Conservation (phyloP, 2,329 filamentous ascomycete species). For the Alternaria longipes region DNA sequence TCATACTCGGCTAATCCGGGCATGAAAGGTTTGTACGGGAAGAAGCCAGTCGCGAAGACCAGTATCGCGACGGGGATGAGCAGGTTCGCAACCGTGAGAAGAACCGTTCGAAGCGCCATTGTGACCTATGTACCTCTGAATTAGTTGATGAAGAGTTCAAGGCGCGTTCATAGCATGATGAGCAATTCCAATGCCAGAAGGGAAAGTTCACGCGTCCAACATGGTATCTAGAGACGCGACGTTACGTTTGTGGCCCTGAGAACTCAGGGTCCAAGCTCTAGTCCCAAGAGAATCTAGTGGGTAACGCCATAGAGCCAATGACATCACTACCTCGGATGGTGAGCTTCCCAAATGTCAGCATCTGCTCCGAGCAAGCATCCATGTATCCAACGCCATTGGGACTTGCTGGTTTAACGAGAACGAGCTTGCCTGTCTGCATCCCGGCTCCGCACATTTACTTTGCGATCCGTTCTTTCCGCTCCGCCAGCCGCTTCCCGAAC, state of each 20-base stretch:
- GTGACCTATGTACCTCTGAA: conserved; percentile 8
- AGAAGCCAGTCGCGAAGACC: conserved; percentile 89
- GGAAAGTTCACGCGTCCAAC: conserved; percentile 24
- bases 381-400: conserved; percentile 32
- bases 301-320: conserved; percentile 39
- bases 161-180: conserved; percentile 9
- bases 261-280: conserved; percentile 43
- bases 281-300: conserved; percentile 23
- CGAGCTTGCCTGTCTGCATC: background rate
- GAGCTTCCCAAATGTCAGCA: conserved; percentile 14
- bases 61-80: conserved; percentile 74
- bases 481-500: conserved; percentile 5
- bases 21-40: conserved; percentile 95
- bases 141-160: conserved; percentile 6
- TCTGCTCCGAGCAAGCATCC: conserved; percentile 11
- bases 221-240: conserved; percentile 35
- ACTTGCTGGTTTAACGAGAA: conserved; percentile 8
- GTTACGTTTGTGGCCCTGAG: conserved; percentile 22
- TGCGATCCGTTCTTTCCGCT: conserved; percentile 1
- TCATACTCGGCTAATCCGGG: conserved; percentile 80
- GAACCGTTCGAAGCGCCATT: conserved; percentile 41
- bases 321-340: conserved; percentile 42
- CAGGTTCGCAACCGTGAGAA: conserved; percentile 74
- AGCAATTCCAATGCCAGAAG: conserved; percentile 17
- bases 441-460: background rate